Conservation (phyloP, 2,329 filamentous ascomycete species). For the Ceratocystis colombiana region DNA sequence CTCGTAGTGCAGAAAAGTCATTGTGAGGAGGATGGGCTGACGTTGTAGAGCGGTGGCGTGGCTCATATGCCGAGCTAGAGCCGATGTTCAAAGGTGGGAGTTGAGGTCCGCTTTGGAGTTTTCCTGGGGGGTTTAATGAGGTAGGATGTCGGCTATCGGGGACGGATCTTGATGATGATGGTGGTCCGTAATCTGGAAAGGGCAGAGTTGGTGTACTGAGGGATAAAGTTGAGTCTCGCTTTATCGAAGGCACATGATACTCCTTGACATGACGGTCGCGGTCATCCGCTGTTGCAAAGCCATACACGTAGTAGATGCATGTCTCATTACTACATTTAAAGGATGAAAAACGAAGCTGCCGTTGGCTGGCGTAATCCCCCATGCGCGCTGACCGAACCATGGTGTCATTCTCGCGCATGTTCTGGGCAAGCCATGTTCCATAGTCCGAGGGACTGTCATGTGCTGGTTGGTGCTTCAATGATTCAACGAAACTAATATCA, state of each 20-base stretch:
- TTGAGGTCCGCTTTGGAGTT: slow-evolving; percentile 9
- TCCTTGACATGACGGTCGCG: slow-evolving; percentile 43
- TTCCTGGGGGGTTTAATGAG: neutral
- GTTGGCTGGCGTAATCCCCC: slow-evolving; percentile 26
- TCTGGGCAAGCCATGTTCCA: slow-evolving; percentile 19
- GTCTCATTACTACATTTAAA: slow-evolving; percentile 48
- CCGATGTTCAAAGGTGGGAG: slow-evolving; percentile 7
- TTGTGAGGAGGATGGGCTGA: neutral
- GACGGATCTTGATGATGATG: neutral
- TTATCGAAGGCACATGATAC: slow-evolving; percentile 34
- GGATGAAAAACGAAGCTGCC: slow-evolving; percentile 29
- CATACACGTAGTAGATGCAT: slow-evolving; percentile 50
- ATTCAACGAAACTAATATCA: slow-evolving; percentile 35
- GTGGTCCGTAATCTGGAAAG: slow-evolving; percentile 27
- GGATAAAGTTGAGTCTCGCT: slow-evolving; percentile 40
- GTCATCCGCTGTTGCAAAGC: slow-evolving; percentile 43
- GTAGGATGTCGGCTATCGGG: neutral
- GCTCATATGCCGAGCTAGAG: neutral
- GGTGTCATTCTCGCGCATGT: slow-evolving; percentile 18
- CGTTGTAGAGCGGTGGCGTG: slow-evolving; percentile 6
- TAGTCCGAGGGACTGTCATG: slow-evolving; percentile 29
- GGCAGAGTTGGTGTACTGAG: slow-evolving; percentile 33
- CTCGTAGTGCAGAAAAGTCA: neutral
- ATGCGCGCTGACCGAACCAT: slow-evolving; percentile 23
- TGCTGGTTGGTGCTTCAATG: slow-evolving; percentile 33